A percentile compares a stretch with the other conserved stretches of the same genome.
Evolutionary conservation across 208 protist genomes (phyloP).

Genomic region (Herpetomonas tarakana): DNA sequence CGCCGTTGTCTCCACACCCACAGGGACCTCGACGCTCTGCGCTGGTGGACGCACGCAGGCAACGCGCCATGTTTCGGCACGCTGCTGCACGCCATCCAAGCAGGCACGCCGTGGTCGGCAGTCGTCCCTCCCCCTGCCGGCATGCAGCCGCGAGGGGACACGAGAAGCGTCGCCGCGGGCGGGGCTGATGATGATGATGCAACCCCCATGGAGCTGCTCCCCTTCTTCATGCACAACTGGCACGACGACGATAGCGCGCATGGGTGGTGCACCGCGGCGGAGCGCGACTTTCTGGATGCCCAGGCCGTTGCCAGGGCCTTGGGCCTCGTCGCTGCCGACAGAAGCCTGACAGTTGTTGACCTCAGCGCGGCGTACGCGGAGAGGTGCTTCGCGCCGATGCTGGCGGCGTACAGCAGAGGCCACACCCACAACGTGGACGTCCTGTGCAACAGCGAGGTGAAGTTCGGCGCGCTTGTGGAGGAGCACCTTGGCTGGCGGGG

Average conservation of each 20-base stretch:
- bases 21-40: constrained; percentile 52
- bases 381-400: constrained; percentile 72
- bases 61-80: constrained; percentile 13
- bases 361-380: constrained; percentile 44
- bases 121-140: constrained; percentile 1
- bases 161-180: not conserved
- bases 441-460: constrained; percentile 74
- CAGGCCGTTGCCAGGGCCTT: constrained; percentile 41
- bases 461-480: constrained; percentile 54
- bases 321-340: constrained; percentile 20
- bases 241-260: constrained; percentile 32
- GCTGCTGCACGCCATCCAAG: constrained; percentile 20
- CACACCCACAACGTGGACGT: constrained; percentile 81
- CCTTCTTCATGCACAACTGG: constrained; percentile 74
- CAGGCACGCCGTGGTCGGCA: constrained; percentile 18
- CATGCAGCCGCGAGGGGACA: not conserved
- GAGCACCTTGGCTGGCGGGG: constrained; percentile 8
- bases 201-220: constrained; percentile 26
- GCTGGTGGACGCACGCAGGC: not conserved
- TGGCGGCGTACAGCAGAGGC: constrained; percentile 56
- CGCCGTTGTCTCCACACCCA: constrained; percentile 44
- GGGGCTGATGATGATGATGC: not conserved
- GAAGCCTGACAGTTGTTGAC: constrained; percentile 36
- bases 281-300: constrained; percentile 66
- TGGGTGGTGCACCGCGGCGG: constrained; percentile 48